These are phyloP conservation scores for Lachancea cidri DNA, from an alignment of 805 yeast species.

Conservation along the genomic window DNA sequence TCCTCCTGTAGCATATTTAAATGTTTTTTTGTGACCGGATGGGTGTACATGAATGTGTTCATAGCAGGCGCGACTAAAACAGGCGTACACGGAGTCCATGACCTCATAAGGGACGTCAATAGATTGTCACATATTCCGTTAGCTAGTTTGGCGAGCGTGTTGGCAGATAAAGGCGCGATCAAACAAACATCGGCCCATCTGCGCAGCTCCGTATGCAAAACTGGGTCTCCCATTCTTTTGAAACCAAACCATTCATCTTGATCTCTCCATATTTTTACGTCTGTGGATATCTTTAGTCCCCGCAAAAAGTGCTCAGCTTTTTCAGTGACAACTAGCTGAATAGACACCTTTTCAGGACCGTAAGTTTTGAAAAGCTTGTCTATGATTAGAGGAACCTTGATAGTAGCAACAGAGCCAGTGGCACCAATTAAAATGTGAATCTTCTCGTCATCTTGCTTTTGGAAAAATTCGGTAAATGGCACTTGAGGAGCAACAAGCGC, in stretches of 20 bases:
- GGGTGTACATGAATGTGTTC: conserved; percentile 81
- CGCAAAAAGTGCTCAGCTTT: conserved; percentile 66
- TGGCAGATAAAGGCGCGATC: conserved; percentile 75
- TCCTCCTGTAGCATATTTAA: conserved; percentile 57
- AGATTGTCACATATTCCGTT: conserved; percentile 76
- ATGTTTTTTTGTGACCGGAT: conserved; percentile 73
- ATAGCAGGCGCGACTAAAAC: conserved; percentile 76
- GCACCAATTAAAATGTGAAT: conserved; percentile 87
- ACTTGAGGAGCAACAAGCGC: conserved; percentile 51
- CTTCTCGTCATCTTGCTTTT: conserved; percentile 74
- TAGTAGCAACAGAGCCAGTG: conserved; percentile 95
- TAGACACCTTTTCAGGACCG: conserved; percentile 66
- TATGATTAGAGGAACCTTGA: conserved; percentile 84
- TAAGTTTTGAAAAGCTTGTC: conserved; percentile 79
- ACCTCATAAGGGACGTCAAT: conserved; percentile 65
- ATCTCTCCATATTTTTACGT: conserved; percentile 81
- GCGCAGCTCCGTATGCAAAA: conserved; percentile 70
- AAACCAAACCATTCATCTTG: conserved; percentile 66
- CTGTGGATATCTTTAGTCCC: conserved; percentile 60
- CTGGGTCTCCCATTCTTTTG: conserved; percentile 61
- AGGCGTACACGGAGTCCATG: conserved; percentile 74
- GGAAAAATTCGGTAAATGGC: conserved; percentile 68
- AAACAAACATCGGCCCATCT: conserved; percentile 82
- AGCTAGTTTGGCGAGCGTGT: conserved; percentile 68
- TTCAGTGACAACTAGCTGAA: conserved; percentile 79